Conservation (phyloP, 179 eudicot genomes). For the Vitellaria paradoxa region DNA sequence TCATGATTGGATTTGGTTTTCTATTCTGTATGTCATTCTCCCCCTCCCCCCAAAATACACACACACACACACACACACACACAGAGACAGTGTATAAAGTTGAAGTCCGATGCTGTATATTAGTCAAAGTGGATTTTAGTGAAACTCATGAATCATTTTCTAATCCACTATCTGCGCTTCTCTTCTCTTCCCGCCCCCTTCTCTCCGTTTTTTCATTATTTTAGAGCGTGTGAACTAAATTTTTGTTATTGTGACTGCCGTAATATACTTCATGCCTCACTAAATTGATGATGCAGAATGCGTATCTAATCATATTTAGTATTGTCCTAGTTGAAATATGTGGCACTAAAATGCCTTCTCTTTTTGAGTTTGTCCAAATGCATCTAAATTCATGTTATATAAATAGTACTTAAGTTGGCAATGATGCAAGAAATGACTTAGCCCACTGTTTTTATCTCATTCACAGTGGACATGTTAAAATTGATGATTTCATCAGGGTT, state of each 20-base stretch:
- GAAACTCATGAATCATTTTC: neutral
- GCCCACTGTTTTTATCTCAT: slow-evolving; percentile 14
- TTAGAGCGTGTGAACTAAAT: neutral
- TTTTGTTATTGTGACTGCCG: neutral
- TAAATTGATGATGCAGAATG: neutral
- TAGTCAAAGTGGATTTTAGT: neutral
- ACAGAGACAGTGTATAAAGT: no score
- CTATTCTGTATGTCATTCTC: neutral
- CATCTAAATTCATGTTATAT: neutral
- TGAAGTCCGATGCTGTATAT: no score
- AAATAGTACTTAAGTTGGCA: neutral
- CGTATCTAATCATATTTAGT: neutral
- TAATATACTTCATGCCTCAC: neutral
- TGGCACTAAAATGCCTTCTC: neutral
- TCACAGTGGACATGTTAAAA: slow-evolving; percentile 67
- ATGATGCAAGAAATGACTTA: neutral
- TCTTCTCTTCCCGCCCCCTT: neutral
- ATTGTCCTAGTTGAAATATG: neutral
- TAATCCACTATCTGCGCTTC: no score
- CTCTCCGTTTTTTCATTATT: neutral
- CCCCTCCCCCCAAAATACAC: neutral
- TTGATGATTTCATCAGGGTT: slow-evolving; percentile 51
- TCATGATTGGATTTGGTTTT: neutral
- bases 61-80: no score
- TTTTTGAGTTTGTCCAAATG: neutral